A percentile compares a stretch with the other conserved stretches of the same genome.
These are phyloP conservation scores for Neostapfia colusana DNA, from an alignment of 176 grass and related monocot genomes.

Conservation along the genomic window DNA sequence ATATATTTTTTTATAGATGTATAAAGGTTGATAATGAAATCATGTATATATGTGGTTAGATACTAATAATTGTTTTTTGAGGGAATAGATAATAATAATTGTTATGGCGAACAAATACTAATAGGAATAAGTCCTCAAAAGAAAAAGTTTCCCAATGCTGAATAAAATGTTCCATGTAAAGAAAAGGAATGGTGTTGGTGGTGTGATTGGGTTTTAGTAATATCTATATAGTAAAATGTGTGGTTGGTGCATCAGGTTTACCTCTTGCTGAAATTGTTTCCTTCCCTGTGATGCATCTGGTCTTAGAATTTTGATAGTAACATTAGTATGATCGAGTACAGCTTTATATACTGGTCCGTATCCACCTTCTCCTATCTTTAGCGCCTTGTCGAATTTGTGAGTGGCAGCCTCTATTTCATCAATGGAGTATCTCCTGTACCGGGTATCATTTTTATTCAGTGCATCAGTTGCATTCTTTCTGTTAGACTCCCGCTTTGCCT, in stretches of 20 bases:
- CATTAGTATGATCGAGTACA: constrained; percentile 78
- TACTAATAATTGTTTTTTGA: constrained; percentile 9
- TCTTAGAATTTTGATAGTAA: constrained; percentile 84
- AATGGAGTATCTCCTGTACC: constrained; percentile 89
- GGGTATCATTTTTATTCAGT: constrained; percentile 46
- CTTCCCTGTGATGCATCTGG: constrained; percentile 90
- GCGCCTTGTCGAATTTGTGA: constrained; percentile 56
- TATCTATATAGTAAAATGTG: no score
- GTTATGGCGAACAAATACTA: constrained; percentile 13
- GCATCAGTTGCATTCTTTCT: constrained; percentile 58
- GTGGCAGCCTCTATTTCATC: constrained; percentile 88
- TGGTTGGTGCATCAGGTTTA: constrained; percentile 19
- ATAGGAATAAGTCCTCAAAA: not conserved
- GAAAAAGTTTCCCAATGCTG: not conserved
- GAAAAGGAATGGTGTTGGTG: not conserved
- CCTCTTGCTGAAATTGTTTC: constrained; percentile 98
- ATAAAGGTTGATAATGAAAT: constrained; percentile 1
- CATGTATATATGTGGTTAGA: constrained; percentile 4
- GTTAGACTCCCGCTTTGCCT: constrained; percentile 61
- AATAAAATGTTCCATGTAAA: not conserved
- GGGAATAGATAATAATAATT: constrained; percentile 11
- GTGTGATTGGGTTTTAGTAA: constrained; percentile 9
- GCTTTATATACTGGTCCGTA: constrained; percentile 92
- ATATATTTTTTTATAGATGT: not conserved
- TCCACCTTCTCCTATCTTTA: constrained; percentile 96